Evolutionary conservation across 2,329 filamentous ascomycete genomes (phyloP).

Genomic region (Colletotrichum acutatum): DNA sequence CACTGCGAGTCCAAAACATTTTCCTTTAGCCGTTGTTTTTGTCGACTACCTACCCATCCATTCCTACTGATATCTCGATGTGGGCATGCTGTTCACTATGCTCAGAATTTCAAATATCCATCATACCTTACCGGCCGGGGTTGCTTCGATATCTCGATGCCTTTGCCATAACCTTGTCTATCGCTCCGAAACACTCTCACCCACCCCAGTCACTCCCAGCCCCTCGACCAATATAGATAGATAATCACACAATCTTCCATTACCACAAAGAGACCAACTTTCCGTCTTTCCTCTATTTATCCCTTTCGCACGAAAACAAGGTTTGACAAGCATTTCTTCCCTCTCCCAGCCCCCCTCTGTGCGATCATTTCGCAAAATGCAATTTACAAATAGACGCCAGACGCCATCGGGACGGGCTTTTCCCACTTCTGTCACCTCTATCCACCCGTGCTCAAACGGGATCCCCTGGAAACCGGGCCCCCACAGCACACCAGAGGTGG

Average conservation of each 20-base stretch:
- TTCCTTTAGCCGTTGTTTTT: neutral
- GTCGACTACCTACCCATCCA: neutral
- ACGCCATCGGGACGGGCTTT: slow-evolving; percentile 7
- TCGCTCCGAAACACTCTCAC: neutral
- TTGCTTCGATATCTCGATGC: neutral
- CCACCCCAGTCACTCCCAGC: slow-evolving; percentile 4
- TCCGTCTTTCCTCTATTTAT: neutral
- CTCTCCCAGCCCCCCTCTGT: neutral
- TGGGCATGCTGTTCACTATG: neutral
- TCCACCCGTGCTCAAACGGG: slow-evolving; percentile 9
- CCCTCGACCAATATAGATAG: slow-evolving; percentile 20
- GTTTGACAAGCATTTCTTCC: neutral
- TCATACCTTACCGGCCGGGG: neutral
- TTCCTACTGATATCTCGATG: neutral
- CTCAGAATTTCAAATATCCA: neutral
- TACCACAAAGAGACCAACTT: neutral
- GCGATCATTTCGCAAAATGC: neutral
- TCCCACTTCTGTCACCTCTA: neutral
- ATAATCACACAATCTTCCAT: slow-evolving; percentile 11
- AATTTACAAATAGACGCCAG: neutral
- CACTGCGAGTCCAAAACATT: neutral
- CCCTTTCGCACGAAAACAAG: neutral
- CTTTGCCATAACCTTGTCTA: neutral
- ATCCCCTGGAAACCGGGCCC: slow-evolving; percentile 12
- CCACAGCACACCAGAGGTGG: slow-evolving; percentile 15